Conservation (phyloP, 2,329 filamentous ascomycete species). For the Stagonosporopsis cucurbitacearum region DNA sequence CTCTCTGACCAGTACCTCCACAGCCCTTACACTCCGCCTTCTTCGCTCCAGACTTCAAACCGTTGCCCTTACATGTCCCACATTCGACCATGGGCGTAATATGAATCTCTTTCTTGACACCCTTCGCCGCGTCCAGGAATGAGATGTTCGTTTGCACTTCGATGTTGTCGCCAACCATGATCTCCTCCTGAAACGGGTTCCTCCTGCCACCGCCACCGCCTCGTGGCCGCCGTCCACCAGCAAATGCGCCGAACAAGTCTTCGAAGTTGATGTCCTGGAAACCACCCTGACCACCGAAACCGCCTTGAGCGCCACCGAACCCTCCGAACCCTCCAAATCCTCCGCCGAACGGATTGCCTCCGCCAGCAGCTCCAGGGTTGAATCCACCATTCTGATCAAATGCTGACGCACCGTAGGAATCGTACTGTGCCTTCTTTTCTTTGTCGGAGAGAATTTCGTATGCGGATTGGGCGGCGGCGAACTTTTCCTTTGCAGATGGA, state of each 20-base stretch:
- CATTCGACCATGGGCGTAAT: conserved; percentile 84
- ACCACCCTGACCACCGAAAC: conserved; percentile 70
- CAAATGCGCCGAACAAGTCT: conserved; percentile 90
- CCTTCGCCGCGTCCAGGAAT: conserved; percentile 96
- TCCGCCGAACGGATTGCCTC: conserved; percentile 68
- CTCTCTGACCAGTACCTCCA: conserved; percentile 82
- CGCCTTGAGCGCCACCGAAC: conserved; percentile 58
- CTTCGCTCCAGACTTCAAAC: conserved; percentile 81
- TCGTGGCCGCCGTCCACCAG: conserved; percentile 62
- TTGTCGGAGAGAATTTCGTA: conserved; percentile 94
- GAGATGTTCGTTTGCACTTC: conserved; percentile 92
- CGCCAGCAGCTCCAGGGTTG: conserved; percentile 72
- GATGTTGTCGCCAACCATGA: conserved; percentile 93
- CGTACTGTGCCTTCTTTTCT: conserved; percentile 90
- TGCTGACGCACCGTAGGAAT: conserved; percentile 85
- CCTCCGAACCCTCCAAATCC: conserved; percentile 58
- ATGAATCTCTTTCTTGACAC: conserved; percentile 83
- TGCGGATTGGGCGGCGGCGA: conserved; percentile 88
- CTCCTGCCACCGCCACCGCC: conserved; percentile 58
- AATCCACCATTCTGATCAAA: conserved; percentile 75
- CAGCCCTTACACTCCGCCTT: conserved; percentile 78
- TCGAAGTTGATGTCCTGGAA: conserved; percentile 95
- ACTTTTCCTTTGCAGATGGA: conserved; percentile 88
- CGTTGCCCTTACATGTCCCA: conserved; percentile 80
- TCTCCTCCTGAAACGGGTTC: conserved; percentile 77